A percentile compares a stretch with the other conserved stretches of the same genome.
Evolutionary conservation across 1,284 basidiomycete genomes (phyloP).

Genomic region (Erythrobasidium hasegawianum): DNA sequence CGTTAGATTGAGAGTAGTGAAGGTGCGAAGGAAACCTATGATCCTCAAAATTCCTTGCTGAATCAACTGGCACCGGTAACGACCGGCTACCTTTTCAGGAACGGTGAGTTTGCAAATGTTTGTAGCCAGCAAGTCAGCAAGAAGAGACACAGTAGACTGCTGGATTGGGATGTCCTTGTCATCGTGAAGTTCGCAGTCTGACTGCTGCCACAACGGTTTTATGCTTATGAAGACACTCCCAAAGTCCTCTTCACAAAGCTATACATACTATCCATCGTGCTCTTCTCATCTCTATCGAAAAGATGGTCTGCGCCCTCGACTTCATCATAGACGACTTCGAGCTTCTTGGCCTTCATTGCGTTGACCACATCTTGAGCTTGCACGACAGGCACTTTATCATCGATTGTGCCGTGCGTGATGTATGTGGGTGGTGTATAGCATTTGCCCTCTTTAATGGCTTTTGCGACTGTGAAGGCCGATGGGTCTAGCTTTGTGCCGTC

Average conservation of each 20-base stretch:
- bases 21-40: not conserved
- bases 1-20: not conserved
- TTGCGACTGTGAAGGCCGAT: conserved; percentile 38
- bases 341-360: conserved; percentile 36
- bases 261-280: conserved; percentile 41
- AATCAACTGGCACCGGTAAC: no score
- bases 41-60: no score
- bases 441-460: conserved; percentile 33
- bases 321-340: conserved; percentile 32
- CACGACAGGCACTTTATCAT: conserved; percentile 43
- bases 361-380: conserved; percentile 42
- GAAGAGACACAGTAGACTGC: no score
- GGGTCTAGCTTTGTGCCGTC: conserved; percentile 41
- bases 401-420: conserved; percentile 43
- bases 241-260: conserved; percentile 37
- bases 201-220: no score
- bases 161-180: no score
- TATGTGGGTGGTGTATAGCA: conserved; percentile 39
- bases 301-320: conserved; percentile 42
- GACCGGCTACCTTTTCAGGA: no score
- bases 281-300: conserved; percentile 36
- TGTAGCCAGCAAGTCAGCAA: no score
- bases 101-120: no score
- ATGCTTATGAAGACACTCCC: not conserved
- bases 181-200: no score